Conservation (phyloP, 2,329 filamentous ascomycete species). For the Didymella pinodella region DNA sequence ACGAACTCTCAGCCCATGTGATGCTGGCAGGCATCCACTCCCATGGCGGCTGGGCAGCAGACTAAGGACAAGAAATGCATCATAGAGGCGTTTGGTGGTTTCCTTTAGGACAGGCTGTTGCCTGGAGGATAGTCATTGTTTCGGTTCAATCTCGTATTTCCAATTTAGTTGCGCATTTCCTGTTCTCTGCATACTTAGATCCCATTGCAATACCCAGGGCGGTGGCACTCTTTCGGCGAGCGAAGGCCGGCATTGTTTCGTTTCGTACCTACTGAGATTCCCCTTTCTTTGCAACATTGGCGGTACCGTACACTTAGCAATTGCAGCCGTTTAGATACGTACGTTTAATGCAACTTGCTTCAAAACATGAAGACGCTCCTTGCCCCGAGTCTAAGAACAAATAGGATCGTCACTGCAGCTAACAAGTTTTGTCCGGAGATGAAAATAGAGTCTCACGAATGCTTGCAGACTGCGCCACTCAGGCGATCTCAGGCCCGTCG, state of each 20-base stretch:
- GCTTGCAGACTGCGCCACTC: neutral
- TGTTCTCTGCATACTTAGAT: slow-evolving; percentile 12
- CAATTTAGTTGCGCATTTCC: neutral
- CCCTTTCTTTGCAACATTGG: slow-evolving; percentile 15
- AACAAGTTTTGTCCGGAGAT: neutral
- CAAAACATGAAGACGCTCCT: neutral
- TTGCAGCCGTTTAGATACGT: neutral
- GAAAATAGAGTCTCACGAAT: neutral
- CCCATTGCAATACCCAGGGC: slow-evolving; percentile 14
- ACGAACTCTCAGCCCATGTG: slow-evolving; percentile 23
- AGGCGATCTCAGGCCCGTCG: neutral
- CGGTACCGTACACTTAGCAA: slow-evolving; percentile 14
- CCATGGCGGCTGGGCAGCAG: slow-evolving; percentile 23
- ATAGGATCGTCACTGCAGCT: neutral
- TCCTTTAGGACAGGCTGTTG: neutral
- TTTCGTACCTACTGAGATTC: slow-evolving; percentile 14
- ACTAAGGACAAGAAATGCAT: slow-evolving; percentile 27
- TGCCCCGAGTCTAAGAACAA: too few species aligned
- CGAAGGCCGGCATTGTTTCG: slow-evolving; percentile 2
- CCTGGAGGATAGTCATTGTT: neutral
- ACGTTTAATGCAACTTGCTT: neutral
- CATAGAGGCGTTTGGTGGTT: slow-evolving; percentile 22
- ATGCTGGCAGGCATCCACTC: slow-evolving; percentile 26
- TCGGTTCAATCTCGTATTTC: neutral
- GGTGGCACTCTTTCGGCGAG: slow-evolving; percentile 5